Evolutionary conservation across 805 yeast species (phyloP), one percentile per base, ranked within the genome.

Genomic region (Candida vaughaniae): DNA sequence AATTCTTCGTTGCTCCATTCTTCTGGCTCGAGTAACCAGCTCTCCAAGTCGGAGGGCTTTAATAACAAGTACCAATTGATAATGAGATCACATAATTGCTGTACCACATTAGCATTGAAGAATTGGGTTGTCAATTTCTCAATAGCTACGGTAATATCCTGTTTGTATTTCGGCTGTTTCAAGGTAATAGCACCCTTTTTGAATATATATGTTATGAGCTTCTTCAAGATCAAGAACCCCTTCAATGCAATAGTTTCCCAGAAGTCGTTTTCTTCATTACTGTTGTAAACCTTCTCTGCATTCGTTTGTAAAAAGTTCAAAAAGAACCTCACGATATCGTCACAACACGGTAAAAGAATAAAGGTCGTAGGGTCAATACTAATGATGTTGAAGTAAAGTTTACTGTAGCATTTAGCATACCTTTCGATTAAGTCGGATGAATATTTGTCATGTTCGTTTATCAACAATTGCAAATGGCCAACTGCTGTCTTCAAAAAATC

Each of bases 1-100:
- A 82, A 64, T 47, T 89, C 95, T 52, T 88, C 95, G 45, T 81
- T 80, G 15, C 85, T 80, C 87, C 95, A 93, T 56, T 88, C 96
- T 56, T 89, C 98, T 0, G 98, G 96, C 42, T 89, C 95, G 12
- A 74, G 58, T 9, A 69, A 56, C 98, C 98, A 93, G 25, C 77
- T 66, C 48, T 85, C 95, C 32, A 91, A 58, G 54, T 90, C 97
- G 1, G 73, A 58, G 0, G 91, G 88, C 41, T 80, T 77, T 32
- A 90, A 59, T 38, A 82, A 75, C 44, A 93, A 67, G 58, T 87
- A 90, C 77, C 82, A 82, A 27, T 73, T 69, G 41, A 89, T 80
- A 23, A 90, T 64, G 29, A 85, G 60, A 42, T 83, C 84, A 9
- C 86, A 74, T 9, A 91, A 57, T 16, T 75, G 72, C 17, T 69